Evolutionary conservation across 1,284 basidiomycete species (phyloP), one percentile per base, ranked within the genome.

Genomic region (Puccinia horiana): DNA sequence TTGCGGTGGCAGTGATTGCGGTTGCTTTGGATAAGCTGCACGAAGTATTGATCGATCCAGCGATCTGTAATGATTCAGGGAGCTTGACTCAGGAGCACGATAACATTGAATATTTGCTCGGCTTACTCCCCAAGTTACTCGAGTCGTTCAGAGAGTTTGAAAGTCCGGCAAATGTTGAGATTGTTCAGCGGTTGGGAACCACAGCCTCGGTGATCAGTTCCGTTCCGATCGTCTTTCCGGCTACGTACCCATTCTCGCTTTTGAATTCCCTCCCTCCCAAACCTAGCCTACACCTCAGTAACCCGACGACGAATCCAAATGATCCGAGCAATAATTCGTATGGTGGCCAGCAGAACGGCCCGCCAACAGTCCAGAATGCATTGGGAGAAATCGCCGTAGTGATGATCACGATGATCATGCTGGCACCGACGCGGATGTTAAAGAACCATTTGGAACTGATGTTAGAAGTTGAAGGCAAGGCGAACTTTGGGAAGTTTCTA

Each of bases 21-120:
- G 92, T 96, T 84, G 94, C 96, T 90, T 88, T 98, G 83, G 94
- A 98, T 88, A 93, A 93, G 86, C 88, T 98, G 18, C 94, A 96
- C 86, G 91, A 92, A 84, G 92, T 91, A 84, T 88, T 96, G 73
- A 91, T 93, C 44, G 90, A 91, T 69, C 92, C 92, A 0, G 87
- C 88, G 12, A 90, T 93, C 44, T 86, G 90, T 49, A 89, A 89
- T 32, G 91, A 94, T 85, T 90, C 90, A 26, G 88, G 88, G 76
- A 87, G 91, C 12, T 89, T 92, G 82, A 88, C 90, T 44, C 92
- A 94, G 85, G 96, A 98, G 86, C 93, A 96, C 86, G 95, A 97
- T 85, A 97, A 97, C 85, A 91, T 98, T 52, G 96, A 98, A 85
- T 93, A 91, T 86, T 88, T 97, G 72, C 87, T 98, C 35, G 91